These are phyloP conservation scores for Carallia pectinifolia DNA, from an alignment of 345 rosid species.

Conservation along the genomic window DNA sequence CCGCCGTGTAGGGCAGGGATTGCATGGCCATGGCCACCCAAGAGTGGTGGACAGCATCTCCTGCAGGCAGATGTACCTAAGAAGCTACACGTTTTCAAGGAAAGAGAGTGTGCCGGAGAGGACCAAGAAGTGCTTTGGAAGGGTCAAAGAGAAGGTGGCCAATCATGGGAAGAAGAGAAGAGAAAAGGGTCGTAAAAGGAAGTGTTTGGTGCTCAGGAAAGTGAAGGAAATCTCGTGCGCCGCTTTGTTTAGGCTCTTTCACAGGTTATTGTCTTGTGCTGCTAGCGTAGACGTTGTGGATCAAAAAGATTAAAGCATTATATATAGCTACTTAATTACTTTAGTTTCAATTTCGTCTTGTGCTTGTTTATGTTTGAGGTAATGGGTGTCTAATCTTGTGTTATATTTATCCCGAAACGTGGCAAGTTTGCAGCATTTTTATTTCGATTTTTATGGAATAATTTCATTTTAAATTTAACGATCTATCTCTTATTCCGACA, in stretches of 20 bases:
- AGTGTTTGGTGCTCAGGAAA: slow-evolving; percentile 50
- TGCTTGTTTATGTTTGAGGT: not conserved
- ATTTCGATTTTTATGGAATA: too few species aligned
- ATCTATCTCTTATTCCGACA: too few species aligned
- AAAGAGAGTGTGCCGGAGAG: slow-evolving; percentile 37
- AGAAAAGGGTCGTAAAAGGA: slow-evolving; percentile 25
- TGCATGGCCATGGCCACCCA: slow-evolving; percentile 26
- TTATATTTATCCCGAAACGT: too few species aligned
- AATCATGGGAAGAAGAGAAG: slow-evolving; percentile 18
- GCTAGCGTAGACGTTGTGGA: slow-evolving; percentile 59
- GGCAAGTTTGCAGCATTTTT: too few species aligned
- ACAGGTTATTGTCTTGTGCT: slow-evolving; percentile 52
- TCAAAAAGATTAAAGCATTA: slow-evolving; percentile 9
- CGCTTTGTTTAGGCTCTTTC: slow-evolving; percentile 48
- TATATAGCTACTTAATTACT: not conserved
- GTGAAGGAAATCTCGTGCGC: slow-evolving; percentile 50
- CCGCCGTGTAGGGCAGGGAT: slow-evolving; percentile 18
- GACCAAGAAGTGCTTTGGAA: slow-evolving; percentile 45
- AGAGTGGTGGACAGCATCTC: slow-evolving; percentile 80
- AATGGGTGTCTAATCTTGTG: not conserved
- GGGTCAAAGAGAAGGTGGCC: slow-evolving; percentile 26
- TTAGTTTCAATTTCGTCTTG: not conserved
- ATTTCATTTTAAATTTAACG: too few species aligned
- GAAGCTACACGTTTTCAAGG: slow-evolving; percentile 77
- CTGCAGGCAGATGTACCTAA: slow-evolving; percentile 76